Evolutionary conservation across 306 rosid genomes (phyloP), one percentile per base, ranked within the genome.

Genomic region (Vigna mungo): DNA sequence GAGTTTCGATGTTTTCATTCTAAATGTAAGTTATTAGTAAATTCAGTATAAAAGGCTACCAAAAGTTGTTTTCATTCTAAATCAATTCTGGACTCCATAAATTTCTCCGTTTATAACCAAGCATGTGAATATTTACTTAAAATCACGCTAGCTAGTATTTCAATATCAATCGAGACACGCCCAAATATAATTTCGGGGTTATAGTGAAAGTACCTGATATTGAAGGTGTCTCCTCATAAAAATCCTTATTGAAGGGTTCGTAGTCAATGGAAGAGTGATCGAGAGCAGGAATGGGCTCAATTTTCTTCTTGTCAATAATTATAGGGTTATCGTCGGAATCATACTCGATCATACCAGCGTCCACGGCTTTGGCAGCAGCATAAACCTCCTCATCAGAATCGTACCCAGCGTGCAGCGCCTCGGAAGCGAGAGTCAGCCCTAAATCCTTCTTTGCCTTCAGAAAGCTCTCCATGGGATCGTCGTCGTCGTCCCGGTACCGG

Each of bases 371-470:
- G 0, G 99, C 99, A 9, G 99, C 99, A 0, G 99, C 99, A 75
- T 95, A 95, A 62, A 95, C 99, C 92, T 95, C 99, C 78, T 95
- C 97, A 13, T 95, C 99, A 11, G 99, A 92, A 68, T 92, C 90
- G 30, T 95, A 95, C 1, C 99, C 97, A 8, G 99, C 99, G 34
- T 85, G 84, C 32, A 95, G 86, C 3, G 92, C 99, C 1, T 95
- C 99, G 0, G 97, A 91, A 0, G 99, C 99, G 41, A 95, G 84
- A 48, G 97, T 91, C 75, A 95, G 68, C 69, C 91, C 93, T 27
- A 89, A 62, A 53, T 95, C 99, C 90, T 92, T 95, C 83, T 95
- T 95, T 11, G 99, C 99, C 82, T 84, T 84, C 62, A 95, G 75
- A 68, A 92, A 95, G 55, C 94, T 92, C 85, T 95, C 99, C 96